Base-by-base conservation (phyloP, 129 eudicot species). In the Heracleum sosnowskyi region DNA sequence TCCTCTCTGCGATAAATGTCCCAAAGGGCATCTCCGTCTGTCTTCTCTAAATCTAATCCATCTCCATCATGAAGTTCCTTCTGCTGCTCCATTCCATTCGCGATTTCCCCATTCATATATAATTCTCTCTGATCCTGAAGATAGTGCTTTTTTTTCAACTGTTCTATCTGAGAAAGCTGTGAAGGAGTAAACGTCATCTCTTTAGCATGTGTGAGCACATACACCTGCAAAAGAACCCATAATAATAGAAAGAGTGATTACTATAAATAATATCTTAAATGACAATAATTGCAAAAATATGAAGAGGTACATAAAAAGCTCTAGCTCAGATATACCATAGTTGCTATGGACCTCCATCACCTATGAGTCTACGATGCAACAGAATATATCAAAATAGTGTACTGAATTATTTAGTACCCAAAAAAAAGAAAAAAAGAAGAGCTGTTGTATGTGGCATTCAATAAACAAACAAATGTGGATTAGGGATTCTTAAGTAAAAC, bases 161-260 rank as follows among this genome's bases (percentile, higher is more conserved):
- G 3, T 20, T 82, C 68, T 24, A 89, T 84, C 12, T 3, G 5
- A 7, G 44, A 3, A 64, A 77, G 85, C 13, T 76, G 18, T 10
- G 73, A 33, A 41, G 80, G 6, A 7, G 45, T 16, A 12, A 81
- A 80, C 16, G 78, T 37, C 82, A 86, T 80, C 31, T 81, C 89
- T 49, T 84, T 81, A 26, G 86, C 83, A 76, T 92, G 97, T 35
- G 90, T 88, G 86, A 92, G 74, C 57, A 92, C 86, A 77, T 90
- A 90, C 79, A 92, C 97, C 97, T 77, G 71, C 26, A 1, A n/a
- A 37, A 57, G 71, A 55, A 60, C 36, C 31, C 57, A 42, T 34
- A 69, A 69, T 31, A 57, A 57, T 29, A 26, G 69, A 26, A 63
- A 11, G 36, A 26, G 31, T 63, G 69, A 63, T 10, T 10, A 63